Base-by-base conservation (phyloP, 2,329 filamentous ascomycete genomes). In the Claviceps cyperi region DNA sequence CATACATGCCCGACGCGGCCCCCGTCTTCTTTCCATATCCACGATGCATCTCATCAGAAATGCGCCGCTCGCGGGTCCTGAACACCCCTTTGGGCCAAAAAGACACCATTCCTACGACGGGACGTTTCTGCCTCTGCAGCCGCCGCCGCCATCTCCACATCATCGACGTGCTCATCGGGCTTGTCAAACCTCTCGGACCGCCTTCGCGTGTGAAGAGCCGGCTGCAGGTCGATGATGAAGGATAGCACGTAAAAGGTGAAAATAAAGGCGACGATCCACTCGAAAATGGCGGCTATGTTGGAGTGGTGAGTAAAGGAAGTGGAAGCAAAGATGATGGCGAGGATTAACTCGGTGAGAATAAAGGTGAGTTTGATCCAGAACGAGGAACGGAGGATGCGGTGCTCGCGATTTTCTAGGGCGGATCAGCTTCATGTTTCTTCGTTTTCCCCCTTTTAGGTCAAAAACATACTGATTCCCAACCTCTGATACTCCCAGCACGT, bases 321-420 rank as follows among this genome's bases (percentile, higher is more conserved):
- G 4, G 79, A 72, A 21, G 73, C 83, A 64, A 97, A 97, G 43
- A 75, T 81, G 59, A 89, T 73, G 54, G 78, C 81, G 8, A 98
- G 78, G 17, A 65, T 69, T 39, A 94, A 59, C 64, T 96, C 90
- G 59, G 91, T 61, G 51, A 96, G 60, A 62, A 97, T 84, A 67
- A 98, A 97, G 52, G 65, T 56, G 28, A 94, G 75, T 68, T 98
- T 98, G 62, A 92, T 73, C 77, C 82, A 90, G 72, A 97, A 97
- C 51, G 85, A 92, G 52, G 75, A 65, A 46, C 81, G 77, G 11
- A 98, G 77, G 56, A 92, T 70, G 50, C 74, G 77, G 66, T 91
- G 78, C 53, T 89, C 70, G 54, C 83, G 83, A 70, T 90, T 86
- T 63, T 84, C 74, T 78, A 54, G n/a, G 41, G 36, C 9, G n/a